Evolutionary conservation across 192 early-diverging fungal species (phyloP), one percentile per base, ranked within the genome.

Genomic region (Gryganskiella cystojenkinii): DNA sequence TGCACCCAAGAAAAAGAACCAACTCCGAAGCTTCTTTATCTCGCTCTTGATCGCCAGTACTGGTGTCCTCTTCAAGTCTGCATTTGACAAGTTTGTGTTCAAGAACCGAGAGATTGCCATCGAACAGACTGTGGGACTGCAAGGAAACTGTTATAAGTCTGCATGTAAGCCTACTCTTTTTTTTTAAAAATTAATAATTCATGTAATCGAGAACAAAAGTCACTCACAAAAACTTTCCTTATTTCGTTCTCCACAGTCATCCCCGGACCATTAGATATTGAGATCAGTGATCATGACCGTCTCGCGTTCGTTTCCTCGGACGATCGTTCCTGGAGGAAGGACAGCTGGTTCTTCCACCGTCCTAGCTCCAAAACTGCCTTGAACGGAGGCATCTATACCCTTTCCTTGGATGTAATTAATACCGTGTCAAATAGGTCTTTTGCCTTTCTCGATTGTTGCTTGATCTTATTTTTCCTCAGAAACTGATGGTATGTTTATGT

Each of bases 271-370:
- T 44, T 66, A 1, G 66, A 62, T 19, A 78, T 78, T 33, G 74
- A 78, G 50, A 78, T 78, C n/a, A 53, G 43, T 9, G 67, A 69
- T 28, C 65, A 58, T 19, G 61, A 78, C 13, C 43, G 68, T 10
- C 37, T 78, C 10, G 74, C 74, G 9, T 78, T 78, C 35, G 66
- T 78, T 0, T 78, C 74, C 13, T 78, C 74, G 17, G 74, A 78
- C 34, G 74, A 78, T 46, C 67, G 61, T 8, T 78, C 74, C 15
- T 78, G 74, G 74, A 46, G 53, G 4, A 63, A 69, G 43, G 45
- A 60, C 19, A 78, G 74, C 34, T 47, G 56, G 10, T 78, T 64
- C 25, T 78, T 78, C 61, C 74, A 78, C 35, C 44, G 74, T 31
- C 74, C 74, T 14, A 78, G 74, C 66, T 47, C 51, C 10, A 69